phyloP scores from a whole-genome alignment of 2,329 filamentous ascomycete genomes.

The Arthrocladium fulminans region DNA sequence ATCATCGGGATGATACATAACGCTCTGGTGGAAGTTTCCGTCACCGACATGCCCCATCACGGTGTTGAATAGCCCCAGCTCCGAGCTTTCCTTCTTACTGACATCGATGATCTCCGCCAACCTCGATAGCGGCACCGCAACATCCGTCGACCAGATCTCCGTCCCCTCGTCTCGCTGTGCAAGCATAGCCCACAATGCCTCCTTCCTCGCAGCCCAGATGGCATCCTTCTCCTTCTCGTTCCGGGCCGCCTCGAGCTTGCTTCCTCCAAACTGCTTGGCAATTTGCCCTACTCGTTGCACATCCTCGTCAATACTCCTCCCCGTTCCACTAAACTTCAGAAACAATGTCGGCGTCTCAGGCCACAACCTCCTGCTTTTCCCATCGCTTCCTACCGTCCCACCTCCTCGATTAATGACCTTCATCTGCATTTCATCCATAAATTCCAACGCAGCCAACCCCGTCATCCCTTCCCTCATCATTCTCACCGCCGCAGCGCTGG shows the following conservation, averaged over 20 bases:
- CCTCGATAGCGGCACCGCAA: constrained; percentile 68
- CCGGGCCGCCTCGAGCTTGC: constrained; percentile 66
- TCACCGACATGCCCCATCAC: constrained; percentile 87
- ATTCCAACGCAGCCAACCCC: constrained; percentile 63
- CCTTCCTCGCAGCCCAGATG: constrained; percentile 76
- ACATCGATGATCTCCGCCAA: constrained; percentile 53
- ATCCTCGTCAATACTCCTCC: constrained; percentile 63
- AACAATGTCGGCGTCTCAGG: constrained; percentile 66
- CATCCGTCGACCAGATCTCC: constrained; percentile 76
- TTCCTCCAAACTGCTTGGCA: constrained; percentile 55
- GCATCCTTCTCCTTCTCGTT: constrained; percentile 61
- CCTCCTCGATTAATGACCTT: constrained; percentile 67
- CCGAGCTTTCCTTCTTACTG: constrained; percentile 2
- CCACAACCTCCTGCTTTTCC: constrained; percentile 54
- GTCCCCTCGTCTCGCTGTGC: constrained; percentile 50
- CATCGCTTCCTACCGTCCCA: constrained; percentile 40
- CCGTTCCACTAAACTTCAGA: constrained; percentile 73
- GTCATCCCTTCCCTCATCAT: constrained; percentile 69
- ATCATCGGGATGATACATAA: constrained; percentile 71
- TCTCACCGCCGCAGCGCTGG: constrained; percentile 62
- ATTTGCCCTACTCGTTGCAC: constrained; percentile 57
- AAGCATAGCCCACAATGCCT: constrained; percentile 73
- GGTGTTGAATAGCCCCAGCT: constrained; percentile 71
- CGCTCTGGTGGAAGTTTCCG: constrained; percentile 89
- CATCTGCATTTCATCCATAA: constrained; percentile 88